Percentiles rank a stretch among this genome's conserved stretches.
These are phyloP conservation scores for Esteya vermicola DNA, from an alignment of 2,329 filamentous ascomycete genomes.

Conservation along the genomic window DNA sequence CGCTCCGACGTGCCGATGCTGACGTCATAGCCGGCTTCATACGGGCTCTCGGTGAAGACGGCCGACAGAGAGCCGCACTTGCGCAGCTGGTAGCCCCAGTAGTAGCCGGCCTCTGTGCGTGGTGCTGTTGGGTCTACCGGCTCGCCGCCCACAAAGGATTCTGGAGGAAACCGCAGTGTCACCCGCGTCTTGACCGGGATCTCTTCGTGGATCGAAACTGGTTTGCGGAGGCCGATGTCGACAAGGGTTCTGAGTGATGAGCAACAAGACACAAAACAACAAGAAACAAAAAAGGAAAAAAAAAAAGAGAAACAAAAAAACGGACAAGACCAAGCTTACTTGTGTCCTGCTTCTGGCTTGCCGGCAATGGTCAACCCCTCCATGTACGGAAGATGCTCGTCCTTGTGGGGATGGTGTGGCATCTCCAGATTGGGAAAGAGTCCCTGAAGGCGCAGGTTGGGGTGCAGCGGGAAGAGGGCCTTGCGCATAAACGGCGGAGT, in stretches of 20 bases:
- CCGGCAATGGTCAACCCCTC: constrained; percentile 55
- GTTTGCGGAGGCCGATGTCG: constrained; percentile 41
- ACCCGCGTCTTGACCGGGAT: constrained; percentile 60
- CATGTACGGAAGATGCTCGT: constrained; percentile 67
- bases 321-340: constrained; percentile 18
- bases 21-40: constrained; percentile 65
- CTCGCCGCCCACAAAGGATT: constrained; percentile 31
- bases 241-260: constrained; percentile 32
- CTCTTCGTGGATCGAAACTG: constrained; percentile 39
- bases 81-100: constrained; percentile 71
- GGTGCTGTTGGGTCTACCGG: constrained; percentile 56
- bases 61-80: constrained; percentile 50
- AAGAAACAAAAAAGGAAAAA: no score
- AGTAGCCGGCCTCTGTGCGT: constrained; percentile 64
- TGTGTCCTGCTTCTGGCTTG: constrained; percentile 23
- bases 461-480: constrained; percentile 61
- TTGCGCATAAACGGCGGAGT: constrained; percentile 71
- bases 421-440: constrained; percentile 67
- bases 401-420: constrained; percentile 64
- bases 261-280: neutral
- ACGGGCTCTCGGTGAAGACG: constrained; percentile 65
- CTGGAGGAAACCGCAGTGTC: constrained; percentile 50
- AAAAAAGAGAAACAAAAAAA: no score
- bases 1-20: constrained; percentile 76
- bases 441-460: constrained; percentile 61